Conservation (phyloP, 495 filamentous ascomycete species). For the Lasiosphaeria ovina region DNA sequence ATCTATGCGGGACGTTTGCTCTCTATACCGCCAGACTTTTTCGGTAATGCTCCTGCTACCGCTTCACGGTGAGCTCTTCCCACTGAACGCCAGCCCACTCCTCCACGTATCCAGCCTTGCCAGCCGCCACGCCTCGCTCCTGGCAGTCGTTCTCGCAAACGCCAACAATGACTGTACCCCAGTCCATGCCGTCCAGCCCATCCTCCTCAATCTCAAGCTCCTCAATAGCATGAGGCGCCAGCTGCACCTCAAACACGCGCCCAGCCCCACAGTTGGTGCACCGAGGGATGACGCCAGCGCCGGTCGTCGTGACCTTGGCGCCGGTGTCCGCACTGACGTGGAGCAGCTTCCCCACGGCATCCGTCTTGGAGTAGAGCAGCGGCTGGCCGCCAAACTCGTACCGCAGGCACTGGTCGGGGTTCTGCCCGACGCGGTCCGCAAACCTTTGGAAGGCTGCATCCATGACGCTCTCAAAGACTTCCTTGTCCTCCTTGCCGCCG, state of each 20-base stretch:
- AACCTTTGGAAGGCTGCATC: slow-evolving; percentile 91
- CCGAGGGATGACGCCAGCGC: slow-evolving; percentile 53
- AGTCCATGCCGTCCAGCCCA: slow-evolving; percentile 91
- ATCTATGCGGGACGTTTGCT: not conserved
- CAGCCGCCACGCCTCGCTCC: slow-evolving; percentile 26
- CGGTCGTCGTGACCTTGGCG: slow-evolving; percentile 25
- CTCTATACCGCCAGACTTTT: not conserved
- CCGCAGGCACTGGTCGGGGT: slow-evolving; percentile 89
- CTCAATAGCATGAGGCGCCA: slow-evolving; percentile 86
- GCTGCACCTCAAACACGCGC: slow-evolving; percentile 81
- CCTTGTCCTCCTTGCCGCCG: slow-evolving; percentile 69
- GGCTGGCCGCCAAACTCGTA: slow-evolving; percentile 85
- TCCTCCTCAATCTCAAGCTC: slow-evolving; percentile 79
- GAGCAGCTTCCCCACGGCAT: slow-evolving; percentile 68
- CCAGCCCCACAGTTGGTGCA: slow-evolving; percentile 72
- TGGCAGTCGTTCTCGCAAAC: slow-evolving; percentile 59
- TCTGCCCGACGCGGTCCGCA: slow-evolving; percentile 82
- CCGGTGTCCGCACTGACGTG: slow-evolving; percentile 18
- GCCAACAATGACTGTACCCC: slow-evolving; percentile 91
- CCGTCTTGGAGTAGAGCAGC: slow-evolving; percentile 74
- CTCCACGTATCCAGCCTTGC: slow-evolving; percentile 63
- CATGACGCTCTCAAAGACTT: slow-evolving; percentile 76
- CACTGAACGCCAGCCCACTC: slow-evolving; percentile 98
- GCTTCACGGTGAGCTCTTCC: slow-evolving; percentile 63
- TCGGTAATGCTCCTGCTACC: slow-evolving; percentile 14